Conservation (phyloP, 2,329 filamentous ascomycete genomes). For the Reticulascus tulasneorum region DNA sequence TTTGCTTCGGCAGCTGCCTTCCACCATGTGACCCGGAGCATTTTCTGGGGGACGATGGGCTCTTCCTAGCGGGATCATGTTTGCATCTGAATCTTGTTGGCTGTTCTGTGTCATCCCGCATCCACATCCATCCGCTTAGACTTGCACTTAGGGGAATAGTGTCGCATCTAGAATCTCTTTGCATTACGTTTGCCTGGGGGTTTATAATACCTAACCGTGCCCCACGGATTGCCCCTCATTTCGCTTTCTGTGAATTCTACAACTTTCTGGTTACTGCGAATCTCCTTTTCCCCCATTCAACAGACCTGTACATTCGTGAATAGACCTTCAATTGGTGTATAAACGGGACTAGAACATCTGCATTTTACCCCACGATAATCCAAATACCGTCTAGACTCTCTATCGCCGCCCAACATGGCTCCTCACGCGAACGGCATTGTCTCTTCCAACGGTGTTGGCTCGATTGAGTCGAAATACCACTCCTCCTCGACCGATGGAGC, state of each 20-base stretch:
- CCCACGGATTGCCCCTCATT: constrained; percentile 15
- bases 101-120: constrained; percentile 19
- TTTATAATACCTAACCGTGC: constrained; percentile 11
- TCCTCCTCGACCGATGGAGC: constrained; percentile 73
- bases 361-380: background rate
- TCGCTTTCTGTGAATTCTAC: constrained; percentile 8
- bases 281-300: background rate
- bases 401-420: constrained; percentile 42
- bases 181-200: no score
- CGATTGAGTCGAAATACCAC: constrained; percentile 52
- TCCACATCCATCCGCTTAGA: constrained; percentile 17
- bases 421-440: constrained; percentile 49
- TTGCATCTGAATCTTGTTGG: no score
- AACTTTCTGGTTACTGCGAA: no score
- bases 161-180: no score
- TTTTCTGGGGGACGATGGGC: no score
- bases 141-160: constrained; percentile 21
- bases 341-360: no score
- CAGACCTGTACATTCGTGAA: background rate
- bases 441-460: constrained; percentile 27
- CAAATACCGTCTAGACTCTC: background rate
- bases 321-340: no score
- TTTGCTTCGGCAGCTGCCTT: constrained; percentile 17
- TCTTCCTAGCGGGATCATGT: no score
- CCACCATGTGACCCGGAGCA: constrained; percentile 19